phyloP scores from a whole-genome alignment of 1,139 yeast genomes.

The Saccharomyces hybrid region DNA sequence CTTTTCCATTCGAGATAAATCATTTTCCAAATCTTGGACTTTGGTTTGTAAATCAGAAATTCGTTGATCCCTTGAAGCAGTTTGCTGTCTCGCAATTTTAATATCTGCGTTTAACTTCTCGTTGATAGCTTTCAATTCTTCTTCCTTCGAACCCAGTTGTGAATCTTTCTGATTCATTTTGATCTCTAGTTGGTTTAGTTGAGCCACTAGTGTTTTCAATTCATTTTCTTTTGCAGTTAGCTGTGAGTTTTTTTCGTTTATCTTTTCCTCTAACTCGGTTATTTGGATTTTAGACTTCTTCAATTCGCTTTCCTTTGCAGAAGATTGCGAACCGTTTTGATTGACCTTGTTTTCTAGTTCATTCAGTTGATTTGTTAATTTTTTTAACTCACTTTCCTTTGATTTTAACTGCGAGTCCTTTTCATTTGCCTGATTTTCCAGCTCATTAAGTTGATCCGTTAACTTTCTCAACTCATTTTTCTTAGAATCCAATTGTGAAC shows the following conservation, averaged over 20 bases:
- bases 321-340: slow-evolving; percentile 12
- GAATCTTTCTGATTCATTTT: slow-evolving; percentile 2
- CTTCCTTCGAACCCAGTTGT: not conserved
- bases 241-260: not conserved
- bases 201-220: not conserved
- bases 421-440: slow-evolving; percentile 18
- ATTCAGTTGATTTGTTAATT: slow-evolving; percentile 1
- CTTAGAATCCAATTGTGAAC: slow-evolving; percentile 10
- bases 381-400: slow-evolving; percentile 6
- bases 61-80: not conserved
- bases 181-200: slow-evolving; percentile 1
- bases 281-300: slow-evolving; percentile 14
- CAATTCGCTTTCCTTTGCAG: slow-evolving; percentile 3
- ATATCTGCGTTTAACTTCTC: not conserved
- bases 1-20: not conserved
- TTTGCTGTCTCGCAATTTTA: not conserved
- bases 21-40: not conserved
- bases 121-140: not conserved
- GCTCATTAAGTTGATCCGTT: slow-evolving; percentile 25
- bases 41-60: not conserved
- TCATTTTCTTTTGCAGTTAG: not conserved
- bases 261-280: slow-evolving; percentile 1
- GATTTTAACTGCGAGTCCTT: slow-evolving; percentile 6
- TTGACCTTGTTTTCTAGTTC: slow-evolving; percentile 11
- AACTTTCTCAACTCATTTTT: slow-evolving; percentile 6